A percentile compares a stretch with the other conserved stretches of the same genome.
Conservation (phyloP, 139 green algal species). For the Auxenochlorella pyrenoidosa region DNA sequence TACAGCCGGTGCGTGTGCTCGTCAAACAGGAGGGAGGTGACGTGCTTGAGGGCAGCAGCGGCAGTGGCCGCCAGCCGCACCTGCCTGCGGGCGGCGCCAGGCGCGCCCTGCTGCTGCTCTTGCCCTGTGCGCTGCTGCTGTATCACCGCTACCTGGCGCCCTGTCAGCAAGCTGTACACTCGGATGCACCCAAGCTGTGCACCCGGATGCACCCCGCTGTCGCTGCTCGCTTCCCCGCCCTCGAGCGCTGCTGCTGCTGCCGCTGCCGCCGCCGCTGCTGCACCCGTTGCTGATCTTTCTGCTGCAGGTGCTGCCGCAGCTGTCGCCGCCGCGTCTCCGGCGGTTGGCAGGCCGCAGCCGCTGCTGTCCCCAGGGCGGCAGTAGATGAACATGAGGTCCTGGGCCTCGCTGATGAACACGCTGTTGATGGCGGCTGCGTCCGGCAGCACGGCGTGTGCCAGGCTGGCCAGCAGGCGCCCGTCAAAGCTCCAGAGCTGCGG, state of each 20-base stretch:
- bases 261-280: neutral
- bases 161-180: slow-evolving; percentile 5
- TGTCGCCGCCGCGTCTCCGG: neutral
- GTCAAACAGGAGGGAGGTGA: neutral
- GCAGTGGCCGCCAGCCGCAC: too few species aligned
- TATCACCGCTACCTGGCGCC: neutral
- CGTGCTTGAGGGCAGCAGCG: neutral
- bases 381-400: slow-evolving; percentile 10
- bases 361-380: neutral
- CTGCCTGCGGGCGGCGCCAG: neutral
- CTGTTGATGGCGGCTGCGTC: neutral
- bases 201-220: neutral
- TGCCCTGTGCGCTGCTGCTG: neutral
- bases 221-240: neutral
- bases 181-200: neutral
- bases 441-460: neutral
- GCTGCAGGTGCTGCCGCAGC: neutral
- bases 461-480: slow-evolving; percentile 1
- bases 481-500: slow-evolving; percentile 15
- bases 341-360: neutral
- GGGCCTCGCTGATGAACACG: neutral
- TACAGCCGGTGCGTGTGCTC: neutral
- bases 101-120: neutral
- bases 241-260: neutral
- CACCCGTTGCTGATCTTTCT: neutral